Conservation (phyloP, 2,329 filamentous ascomycete genomes). For the Gaeumannomyces tritici region DNA sequence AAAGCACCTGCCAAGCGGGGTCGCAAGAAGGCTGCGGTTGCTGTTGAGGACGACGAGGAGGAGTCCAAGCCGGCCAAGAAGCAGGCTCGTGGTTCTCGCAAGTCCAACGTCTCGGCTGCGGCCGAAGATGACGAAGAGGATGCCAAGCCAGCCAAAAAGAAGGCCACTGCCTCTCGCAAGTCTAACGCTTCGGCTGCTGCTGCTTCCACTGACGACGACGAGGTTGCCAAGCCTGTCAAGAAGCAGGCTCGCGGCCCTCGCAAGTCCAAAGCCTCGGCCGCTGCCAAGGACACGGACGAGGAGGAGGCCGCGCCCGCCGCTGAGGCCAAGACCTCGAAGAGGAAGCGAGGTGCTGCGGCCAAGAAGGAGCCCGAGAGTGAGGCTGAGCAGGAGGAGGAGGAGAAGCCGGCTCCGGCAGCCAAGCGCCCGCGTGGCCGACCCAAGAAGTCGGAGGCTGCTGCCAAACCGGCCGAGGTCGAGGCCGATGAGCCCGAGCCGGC, state of each 20-base stretch:
- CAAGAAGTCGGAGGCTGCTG: neutral
- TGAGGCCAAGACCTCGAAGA: constrained; percentile 11
- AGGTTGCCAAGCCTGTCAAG: constrained; percentile 3
- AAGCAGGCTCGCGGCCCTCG: neutral
- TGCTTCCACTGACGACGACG: constrained; percentile 2
- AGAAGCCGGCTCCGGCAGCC: constrained; percentile 1
- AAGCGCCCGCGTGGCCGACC: neutral
- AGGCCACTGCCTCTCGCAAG: neutral
- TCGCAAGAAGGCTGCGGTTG: constrained; percentile 21
- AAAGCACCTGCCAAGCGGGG: constrained; percentile 23
- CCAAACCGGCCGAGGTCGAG: neutral
- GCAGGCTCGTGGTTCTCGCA: neutral
- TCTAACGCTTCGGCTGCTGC: constrained; percentile 7
- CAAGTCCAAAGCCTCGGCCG: constrained; percentile 8
- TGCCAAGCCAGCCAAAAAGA: neutral
- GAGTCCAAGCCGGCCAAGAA: constrained; percentile 5
- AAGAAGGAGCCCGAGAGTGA: neutral
- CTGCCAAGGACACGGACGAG: constrained; percentile 10
- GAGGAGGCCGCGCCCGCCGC: constrained; percentile 7
- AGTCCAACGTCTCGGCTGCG: neutral
- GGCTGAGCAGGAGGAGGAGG: constrained; percentile 1
- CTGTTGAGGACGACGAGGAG: constrained; percentile 6
- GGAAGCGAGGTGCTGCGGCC: constrained; percentile 6
- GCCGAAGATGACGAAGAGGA: constrained; percentile 8
- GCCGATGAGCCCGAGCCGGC: neutral